Evolutionary conservation across 257 asterid species (phyloP).

Genomic region (Cinchona pubescens): DNA sequence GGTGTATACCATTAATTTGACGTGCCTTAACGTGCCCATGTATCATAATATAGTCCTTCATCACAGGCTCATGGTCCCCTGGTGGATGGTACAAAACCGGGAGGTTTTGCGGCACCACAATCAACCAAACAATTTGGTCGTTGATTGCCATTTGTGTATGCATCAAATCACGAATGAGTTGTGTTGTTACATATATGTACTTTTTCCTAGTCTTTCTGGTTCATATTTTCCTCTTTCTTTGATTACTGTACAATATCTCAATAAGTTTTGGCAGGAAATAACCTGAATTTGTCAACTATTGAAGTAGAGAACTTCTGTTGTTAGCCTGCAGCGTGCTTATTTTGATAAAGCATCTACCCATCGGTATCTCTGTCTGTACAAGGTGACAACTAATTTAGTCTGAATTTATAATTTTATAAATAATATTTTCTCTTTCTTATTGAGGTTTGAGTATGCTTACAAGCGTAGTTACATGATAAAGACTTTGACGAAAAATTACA

Average conservation of each 20-base stretch:
- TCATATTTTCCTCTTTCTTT: not conserved
- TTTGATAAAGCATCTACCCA: not conserved
- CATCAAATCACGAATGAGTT: not conserved
- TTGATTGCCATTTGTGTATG: not conserved
- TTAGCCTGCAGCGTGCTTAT: not conserved
- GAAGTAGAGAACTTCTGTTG: not conserved
- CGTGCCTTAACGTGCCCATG: too few relatives aligned
- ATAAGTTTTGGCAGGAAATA: not conserved
- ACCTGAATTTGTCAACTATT: not conserved
- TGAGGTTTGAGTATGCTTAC: too few relatives aligned
- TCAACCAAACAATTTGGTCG: not conserved
- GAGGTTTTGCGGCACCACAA: not conserved
- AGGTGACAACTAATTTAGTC: too few relatives aligned
- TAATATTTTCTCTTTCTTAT: too few relatives aligned
- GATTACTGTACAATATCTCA: not conserved
- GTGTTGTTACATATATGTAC: too few relatives aligned
- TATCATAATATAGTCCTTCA: not conserved
- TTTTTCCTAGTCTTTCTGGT: too few relatives aligned
- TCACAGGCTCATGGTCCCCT: not conserved
- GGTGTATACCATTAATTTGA: slow-evolving; percentile 22
- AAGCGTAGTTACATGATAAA: too few relatives aligned
- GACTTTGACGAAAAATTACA: too few relatives aligned
- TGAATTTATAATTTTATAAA: too few relatives aligned
- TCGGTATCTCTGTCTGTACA: too few relatives aligned
- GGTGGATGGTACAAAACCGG: not conserved